Evolutionary conservation across 768 basidiomycete genomes (phyloP).

Genomic region (Suillus occidentalis): DNA sequence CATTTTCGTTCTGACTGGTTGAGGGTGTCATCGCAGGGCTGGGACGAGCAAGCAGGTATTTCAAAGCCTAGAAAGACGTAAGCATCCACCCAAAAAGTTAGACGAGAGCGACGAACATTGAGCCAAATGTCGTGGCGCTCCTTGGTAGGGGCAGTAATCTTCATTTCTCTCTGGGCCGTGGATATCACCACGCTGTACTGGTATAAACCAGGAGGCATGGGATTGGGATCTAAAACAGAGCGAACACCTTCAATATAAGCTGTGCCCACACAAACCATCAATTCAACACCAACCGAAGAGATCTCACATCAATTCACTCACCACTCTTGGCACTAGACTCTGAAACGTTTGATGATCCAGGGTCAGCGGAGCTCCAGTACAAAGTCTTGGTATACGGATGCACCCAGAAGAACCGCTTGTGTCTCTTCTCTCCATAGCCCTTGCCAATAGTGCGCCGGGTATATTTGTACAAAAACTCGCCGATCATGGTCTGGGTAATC

Average conservation of each 20-base stretch:
- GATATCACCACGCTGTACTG: constrained; percentile 92
- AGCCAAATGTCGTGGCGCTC: constrained; percentile 98
- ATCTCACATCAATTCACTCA: constrained; percentile 44
- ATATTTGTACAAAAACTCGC: constrained; percentile 98
- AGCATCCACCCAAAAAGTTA: constrained; percentile 8
- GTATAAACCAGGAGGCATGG: constrained; percentile 91
- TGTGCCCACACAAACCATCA: constrained; percentile 31
- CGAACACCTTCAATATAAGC: constrained; percentile 94
- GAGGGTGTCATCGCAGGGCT: constrained; percentile 28
- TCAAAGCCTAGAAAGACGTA: constrained; percentile 65
- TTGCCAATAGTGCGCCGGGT: constrained; percentile 87
- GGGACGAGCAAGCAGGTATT: constrained; percentile 85
- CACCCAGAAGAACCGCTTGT: constrained; percentile 99
- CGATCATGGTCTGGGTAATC: constrained; percentile 99
- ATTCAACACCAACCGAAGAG: constrained; percentile 8
- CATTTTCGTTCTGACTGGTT: constrained; percentile 29
- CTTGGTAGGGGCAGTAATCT: constrained; percentile 94
- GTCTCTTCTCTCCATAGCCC: constrained; percentile 85
- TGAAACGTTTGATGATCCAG: constrained; percentile 81
- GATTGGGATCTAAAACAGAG: constrained; percentile 91
- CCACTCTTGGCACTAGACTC: constrained; percentile 97
- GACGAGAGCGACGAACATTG: constrained; percentile 53
- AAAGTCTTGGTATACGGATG: constrained; percentile 98
- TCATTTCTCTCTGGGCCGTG: constrained; percentile 95
- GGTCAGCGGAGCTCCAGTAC: constrained; percentile 96